A percentile compares a stretch with the other conserved stretches of the same genome.
Evolutionary conservation across 495 filamentous ascomycete genomes (phyloP).

Genomic region (Chaetomium fimeti): DNA sequence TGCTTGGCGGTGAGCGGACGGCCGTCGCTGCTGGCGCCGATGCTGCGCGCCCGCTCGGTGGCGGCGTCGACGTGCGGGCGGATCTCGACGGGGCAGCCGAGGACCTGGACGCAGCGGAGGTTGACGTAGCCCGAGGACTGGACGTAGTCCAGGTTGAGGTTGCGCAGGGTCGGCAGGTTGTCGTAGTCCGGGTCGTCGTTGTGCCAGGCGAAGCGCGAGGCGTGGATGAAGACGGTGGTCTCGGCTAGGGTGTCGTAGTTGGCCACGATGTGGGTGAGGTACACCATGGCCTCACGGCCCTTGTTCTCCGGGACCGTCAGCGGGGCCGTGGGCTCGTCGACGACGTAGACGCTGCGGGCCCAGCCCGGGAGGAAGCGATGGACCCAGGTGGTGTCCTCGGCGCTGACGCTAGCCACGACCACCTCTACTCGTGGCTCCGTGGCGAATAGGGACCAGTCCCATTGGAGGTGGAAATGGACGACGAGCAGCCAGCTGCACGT

Average conservation of each 20-base stretch:
- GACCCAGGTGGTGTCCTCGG: slow-evolving; percentile 40
- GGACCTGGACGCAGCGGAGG: slow-evolving; percentile 62
- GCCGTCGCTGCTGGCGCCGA: neutral
- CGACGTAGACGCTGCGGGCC: slow-evolving; percentile 50
- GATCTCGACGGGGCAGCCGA: slow-evolving; percentile 63
- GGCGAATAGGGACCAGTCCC: slow-evolving; percentile 5
- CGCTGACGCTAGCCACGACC: slow-evolving; percentile 40
- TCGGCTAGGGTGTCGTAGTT: slow-evolving; percentile 61
- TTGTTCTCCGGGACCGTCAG: slow-evolving; percentile 55
- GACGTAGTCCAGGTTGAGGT: slow-evolving; percentile 57
- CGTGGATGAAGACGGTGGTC: slow-evolving; percentile 61
- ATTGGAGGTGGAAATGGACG: slow-evolving; percentile 13
- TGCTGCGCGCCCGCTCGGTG: neutral
- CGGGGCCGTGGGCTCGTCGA: slow-evolving; percentile 41
- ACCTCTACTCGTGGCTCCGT: slow-evolving; percentile 30
- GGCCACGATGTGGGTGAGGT: slow-evolving; percentile 64
- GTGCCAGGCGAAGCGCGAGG: slow-evolving; percentile 64
- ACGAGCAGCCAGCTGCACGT: slow-evolving; percentile 17
- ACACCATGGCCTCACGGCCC: slow-evolving; percentile 64
- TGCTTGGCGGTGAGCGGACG: slow-evolving; percentile 14
- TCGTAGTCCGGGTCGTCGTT: slow-evolving; percentile 57
- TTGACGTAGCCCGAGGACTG: slow-evolving; percentile 60
- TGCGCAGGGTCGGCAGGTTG: slow-evolving; percentile 47
- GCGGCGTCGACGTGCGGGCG: slow-evolving; percentile 36
- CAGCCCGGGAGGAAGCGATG: slow-evolving; percentile 40